These are phyloP conservation scores for Chlamydomonas eustigma DNA, from an alignment of 139 green algal species.

Conservation along the genomic window DNA sequence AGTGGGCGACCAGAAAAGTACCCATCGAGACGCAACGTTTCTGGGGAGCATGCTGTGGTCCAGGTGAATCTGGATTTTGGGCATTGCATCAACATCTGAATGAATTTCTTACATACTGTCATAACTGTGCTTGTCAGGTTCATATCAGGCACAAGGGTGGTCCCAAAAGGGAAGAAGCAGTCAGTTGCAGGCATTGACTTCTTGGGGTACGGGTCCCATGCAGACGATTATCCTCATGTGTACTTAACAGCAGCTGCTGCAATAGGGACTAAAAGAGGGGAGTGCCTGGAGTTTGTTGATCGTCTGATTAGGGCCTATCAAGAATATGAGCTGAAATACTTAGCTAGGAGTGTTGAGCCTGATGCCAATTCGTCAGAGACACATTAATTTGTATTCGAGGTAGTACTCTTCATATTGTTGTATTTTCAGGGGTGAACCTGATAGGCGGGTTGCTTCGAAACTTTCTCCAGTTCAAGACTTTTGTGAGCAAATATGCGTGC, in stretches of 20 bases:
- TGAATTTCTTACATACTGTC: background rate
- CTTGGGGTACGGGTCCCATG: constrained; percentile 67
- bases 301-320: constrained; percentile 37
- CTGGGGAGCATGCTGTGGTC: background rate
- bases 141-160: constrained; percentile 81
- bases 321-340: too few relatives aligned
- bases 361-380: too few relatives aligned
- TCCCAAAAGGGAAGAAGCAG: constrained; percentile 52
- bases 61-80: too few relatives aligned
- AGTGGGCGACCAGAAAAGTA: background rate
- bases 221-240: constrained; percentile 57
- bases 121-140: constrained; percentile 29
- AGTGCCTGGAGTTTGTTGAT: constrained; percentile 68
- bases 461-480: too few relatives aligned
- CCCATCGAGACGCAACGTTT: background rate
- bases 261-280: constrained; percentile 57
- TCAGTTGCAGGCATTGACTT: constrained; percentile 71
- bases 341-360: too few relatives aligned
- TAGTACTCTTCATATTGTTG: too few relatives aligned
- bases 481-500: too few relatives aligned
- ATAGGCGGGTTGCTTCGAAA: too few relatives aligned
- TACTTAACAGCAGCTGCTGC: constrained; percentile 89
- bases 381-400: too few relatives aligned
- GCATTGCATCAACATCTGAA: too few relatives aligned
- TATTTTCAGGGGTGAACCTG: too few relatives aligned